Conservation (phyloP, 106 monocot genomes). For the Alisma plantagoaquatica region DNA sequence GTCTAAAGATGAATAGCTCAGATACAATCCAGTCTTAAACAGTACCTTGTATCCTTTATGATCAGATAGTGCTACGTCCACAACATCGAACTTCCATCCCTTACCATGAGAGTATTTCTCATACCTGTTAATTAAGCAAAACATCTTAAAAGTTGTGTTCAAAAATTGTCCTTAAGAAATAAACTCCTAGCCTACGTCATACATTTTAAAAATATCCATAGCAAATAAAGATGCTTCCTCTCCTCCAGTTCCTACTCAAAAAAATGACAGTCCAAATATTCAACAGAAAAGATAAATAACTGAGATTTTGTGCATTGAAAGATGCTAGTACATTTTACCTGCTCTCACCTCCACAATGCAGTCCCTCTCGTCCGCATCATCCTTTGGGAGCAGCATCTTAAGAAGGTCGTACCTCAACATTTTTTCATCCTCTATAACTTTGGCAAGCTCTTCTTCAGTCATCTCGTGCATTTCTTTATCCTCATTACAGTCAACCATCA, state of each 20-base stretch:
- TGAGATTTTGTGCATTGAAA: background rate
- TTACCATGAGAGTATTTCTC: constrained; percentile 73
- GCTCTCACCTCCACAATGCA: constrained; percentile 97
- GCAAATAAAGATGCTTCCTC: constrained; percentile 99
- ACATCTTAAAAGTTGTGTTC: too few relatives aligned
- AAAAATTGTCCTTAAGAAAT: too few relatives aligned
- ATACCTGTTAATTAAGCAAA: constrained; percentile 31
- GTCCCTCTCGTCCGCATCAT: constrained; percentile 94
- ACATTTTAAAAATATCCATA: constrained; percentile 97
- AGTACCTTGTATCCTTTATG: constrained; percentile 83
- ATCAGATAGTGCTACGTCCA: constrained; percentile 76
- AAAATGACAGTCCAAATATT: too few relatives aligned
- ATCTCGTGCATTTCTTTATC: constrained; percentile 83
- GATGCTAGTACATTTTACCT: constrained; percentile 32
- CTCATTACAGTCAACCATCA: constrained; percentile 48
- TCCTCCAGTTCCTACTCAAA: constrained; percentile 75
- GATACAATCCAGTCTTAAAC: too few relatives aligned
- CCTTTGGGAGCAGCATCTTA: constrained; percentile 77
- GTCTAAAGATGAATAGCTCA: too few relatives aligned
- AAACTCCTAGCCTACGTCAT: constrained; percentile 11
- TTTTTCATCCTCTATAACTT: constrained; percentile 56
- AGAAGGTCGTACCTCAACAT: constrained; percentile 46
- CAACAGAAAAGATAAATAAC: constrained; percentile 5
- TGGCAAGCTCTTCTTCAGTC: constrained; percentile 59
- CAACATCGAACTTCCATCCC: constrained; percentile 91